Conservation (phyloP, 768 basidiomycete species). For the Neoboletus brunneissimus region DNA sequence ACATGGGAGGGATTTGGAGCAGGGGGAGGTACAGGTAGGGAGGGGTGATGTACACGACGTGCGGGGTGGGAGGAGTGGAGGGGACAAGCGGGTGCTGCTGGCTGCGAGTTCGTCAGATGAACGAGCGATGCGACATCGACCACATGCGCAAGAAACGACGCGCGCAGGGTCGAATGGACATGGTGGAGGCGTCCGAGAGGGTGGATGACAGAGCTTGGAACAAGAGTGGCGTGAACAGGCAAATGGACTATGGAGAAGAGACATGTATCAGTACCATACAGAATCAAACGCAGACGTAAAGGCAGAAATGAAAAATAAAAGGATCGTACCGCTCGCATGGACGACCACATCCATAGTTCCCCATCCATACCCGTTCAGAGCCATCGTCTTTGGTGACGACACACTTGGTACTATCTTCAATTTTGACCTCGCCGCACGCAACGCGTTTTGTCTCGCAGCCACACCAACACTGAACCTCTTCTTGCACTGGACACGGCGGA, state of each 20-base stretch:
- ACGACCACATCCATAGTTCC: constrained; percentile 57
- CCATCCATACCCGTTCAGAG: constrained; percentile 57
- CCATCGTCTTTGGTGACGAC: constrained; percentile 27
- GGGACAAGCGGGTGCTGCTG: not conserved
- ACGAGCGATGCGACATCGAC: constrained; percentile 43
- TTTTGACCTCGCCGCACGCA: constrained; percentile 63
- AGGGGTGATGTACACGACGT: constrained; percentile 68
- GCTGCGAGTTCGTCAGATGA: constrained; percentile 33
- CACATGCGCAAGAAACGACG: constrained; percentile 81
- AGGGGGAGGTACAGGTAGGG: constrained; percentile 72
- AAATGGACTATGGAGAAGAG: constrained; percentile 44
- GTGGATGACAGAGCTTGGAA: constrained; percentile 73
- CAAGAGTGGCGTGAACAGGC: constrained; percentile 81
- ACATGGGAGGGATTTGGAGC: constrained; percentile 67
- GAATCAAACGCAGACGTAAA: not conserved
- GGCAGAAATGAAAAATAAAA: not conserved
- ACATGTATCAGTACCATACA: not conserved
- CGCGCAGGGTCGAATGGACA: constrained; percentile 75
- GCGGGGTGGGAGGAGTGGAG: constrained; percentile 38
- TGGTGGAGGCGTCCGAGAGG: constrained; percentile 48
- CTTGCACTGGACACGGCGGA: constrained; percentile 53
- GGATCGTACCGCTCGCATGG: constrained; percentile 53
- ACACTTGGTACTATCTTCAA: constrained; percentile 36
- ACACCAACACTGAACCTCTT: constrained; percentile 73
- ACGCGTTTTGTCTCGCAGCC: constrained; percentile 61